Conservation (phyloP, 495 filamentous ascomycete genomes). For the Rostrohypoxylon terebratum region DNA sequence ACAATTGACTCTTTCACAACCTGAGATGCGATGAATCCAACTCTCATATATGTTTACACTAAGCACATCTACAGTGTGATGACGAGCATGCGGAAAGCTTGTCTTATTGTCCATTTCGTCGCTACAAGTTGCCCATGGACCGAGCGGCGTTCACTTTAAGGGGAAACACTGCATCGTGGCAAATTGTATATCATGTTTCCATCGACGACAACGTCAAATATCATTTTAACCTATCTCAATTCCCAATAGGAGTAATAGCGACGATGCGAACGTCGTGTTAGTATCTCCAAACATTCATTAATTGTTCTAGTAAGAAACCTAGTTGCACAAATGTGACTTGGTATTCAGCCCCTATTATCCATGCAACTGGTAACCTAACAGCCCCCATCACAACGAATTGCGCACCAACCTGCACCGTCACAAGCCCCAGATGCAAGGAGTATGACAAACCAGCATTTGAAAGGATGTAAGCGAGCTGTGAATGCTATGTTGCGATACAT, state of each 20-base stretch:
- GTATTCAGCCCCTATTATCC: constrained; percentile 1
- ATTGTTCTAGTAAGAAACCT: background rate
- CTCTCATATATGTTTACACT: constrained; percentile 33
- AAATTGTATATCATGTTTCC: background rate
- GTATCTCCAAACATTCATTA: background rate
- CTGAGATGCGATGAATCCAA: constrained; percentile 11
- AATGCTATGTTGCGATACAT: constrained; percentile 15
- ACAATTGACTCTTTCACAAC: background rate
- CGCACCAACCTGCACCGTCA: background rate
- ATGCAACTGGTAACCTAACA: constrained; percentile 6
- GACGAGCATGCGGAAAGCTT: background rate
- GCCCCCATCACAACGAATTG: constrained; percentile 1
- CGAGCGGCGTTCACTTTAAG: background rate
- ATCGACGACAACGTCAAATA: constrained; percentile 5
- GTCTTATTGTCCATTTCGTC: background rate
- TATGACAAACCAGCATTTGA: background rate
- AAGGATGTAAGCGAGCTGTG: background rate
- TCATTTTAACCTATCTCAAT: background rate
- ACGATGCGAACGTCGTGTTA: background rate
- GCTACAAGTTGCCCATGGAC: background rate
- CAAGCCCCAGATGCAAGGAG: background rate
- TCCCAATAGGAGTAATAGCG: constrained; percentile 7
- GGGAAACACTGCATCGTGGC: background rate
- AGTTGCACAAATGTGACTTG: constrained; percentile 5
- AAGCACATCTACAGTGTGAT: constrained; percentile 17